Base-by-base conservation (phyloP, 1,139 yeast genomes). In the Candida sp. region DNA sequence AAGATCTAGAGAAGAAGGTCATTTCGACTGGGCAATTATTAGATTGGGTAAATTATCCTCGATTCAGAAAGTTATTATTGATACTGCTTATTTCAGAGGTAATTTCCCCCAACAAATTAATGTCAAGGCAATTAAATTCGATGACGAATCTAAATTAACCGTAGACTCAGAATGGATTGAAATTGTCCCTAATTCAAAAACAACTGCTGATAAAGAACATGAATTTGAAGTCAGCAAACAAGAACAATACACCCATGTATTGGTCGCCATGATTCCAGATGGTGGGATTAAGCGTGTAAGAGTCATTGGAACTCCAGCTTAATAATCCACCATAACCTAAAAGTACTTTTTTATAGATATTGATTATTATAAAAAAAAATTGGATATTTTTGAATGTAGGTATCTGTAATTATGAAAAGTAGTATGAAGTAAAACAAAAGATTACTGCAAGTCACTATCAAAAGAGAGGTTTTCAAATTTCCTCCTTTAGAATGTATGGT, bases 271-370 rank as follows among this genome's bases (percentile, higher is more conserved):
- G 61, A 86, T 90, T 50, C 98, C 98, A 27, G 98, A 91, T 58
- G 98, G 98, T 43, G 98, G 98, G 49, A 89, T 90, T 45, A 91
- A 91, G 73, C 79, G 98, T 62, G 68, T 91, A 37, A 78, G 96
- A 53, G 93, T 89, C 27, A 79, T 80, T 58, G 98, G 97, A 33
- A 72, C 77, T 22, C 66, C 77, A 43, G 57, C 46, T 39, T 23
- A 40, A 39, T 23, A 11, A 7, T 25, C 11, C 7, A 7, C 7
- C 11, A 32, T 9, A 32, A 11, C 34, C 19, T n/a, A 32, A 32
- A 11, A 11, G 19, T 9, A 9, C 19, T 15, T 15, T 15, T 15
- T 15, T 15, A 15, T 15, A 15, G 19, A 15, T 15, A 15, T 15
- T 15, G 19, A 15, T 15, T 15, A 15, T 15, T 15, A 15, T 15